Conservation (phyloP, 1,139 yeast genomes). For the Hyphopichia buzzinii region DNA sequence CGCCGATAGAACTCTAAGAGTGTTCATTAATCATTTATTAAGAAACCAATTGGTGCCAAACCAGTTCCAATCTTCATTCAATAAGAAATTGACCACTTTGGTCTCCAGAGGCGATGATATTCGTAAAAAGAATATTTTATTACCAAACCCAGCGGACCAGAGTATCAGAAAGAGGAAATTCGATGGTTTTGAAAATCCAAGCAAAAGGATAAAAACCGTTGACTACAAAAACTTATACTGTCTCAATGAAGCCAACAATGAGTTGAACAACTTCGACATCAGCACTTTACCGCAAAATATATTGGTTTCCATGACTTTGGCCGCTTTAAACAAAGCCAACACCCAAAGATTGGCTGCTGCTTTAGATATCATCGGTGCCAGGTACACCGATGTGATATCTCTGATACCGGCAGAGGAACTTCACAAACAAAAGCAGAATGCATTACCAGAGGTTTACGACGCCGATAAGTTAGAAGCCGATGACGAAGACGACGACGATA, state of each 20-base stretch:
- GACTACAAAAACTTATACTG: slow-evolving; percentile 51
- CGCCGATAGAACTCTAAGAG: slow-evolving; percentile 38
- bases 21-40: slow-evolving; percentile 36
- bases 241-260: slow-evolving; percentile 60
- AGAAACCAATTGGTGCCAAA: slow-evolving; percentile 35
- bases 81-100: slow-evolving; percentile 27
- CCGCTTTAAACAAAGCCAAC: slow-evolving; percentile 57
- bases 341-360: slow-evolving; percentile 61
- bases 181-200: slow-evolving; percentile 32
- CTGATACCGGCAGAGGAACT: slow-evolving; percentile 6
- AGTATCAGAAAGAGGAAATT: slow-evolving; percentile 36
- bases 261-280: slow-evolving; percentile 65
- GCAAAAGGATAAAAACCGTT: slow-evolving; percentile 27
- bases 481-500: slow-evolving; percentile 37
- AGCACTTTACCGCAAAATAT: slow-evolving; percentile 64
- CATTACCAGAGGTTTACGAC: slow-evolving; percentile 6
- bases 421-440: slow-evolving; percentile 5
- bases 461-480: slow-evolving; percentile 8
- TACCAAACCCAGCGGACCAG: slow-evolving; percentile 24
- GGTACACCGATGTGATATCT: slow-evolving; percentile 42
- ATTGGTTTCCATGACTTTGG: slow-evolving; percentile 62
- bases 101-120: slow-evolving; percentile 42
- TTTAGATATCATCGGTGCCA: slow-evolving; percentile 60
- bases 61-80: slow-evolving; percentile 27
- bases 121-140: slow-evolving; percentile 38